Evolutionary conservation across 441 rosid species (phyloP), one percentile per base, ranked within the genome.

Genomic region (Gossypium davidsonii): DNA sequence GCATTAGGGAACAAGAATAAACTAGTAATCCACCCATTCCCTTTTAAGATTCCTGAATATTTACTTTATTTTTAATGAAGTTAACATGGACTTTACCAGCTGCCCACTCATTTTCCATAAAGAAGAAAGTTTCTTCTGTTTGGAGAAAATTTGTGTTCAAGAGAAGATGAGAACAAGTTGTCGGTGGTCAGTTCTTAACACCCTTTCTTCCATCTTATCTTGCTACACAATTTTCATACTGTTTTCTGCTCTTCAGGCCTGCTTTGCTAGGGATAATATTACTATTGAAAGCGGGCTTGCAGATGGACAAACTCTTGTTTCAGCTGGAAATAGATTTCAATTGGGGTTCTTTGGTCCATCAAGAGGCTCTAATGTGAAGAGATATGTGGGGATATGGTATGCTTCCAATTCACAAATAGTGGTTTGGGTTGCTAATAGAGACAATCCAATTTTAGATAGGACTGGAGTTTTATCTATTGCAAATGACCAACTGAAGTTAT

Each of bases 311-410:
- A 84, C 82, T 62, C 88, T 91, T 60, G 78, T 82, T 65, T 90
- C 93, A 10, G 37, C 73, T 2, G 83, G 81, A 14, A 48, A 73
- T 28, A 86, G 57, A 25, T 91, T 91, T 31, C 79, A 81, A 74
- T 75, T 89, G 0, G 97, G 94, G 6, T 89, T 91, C 83, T 89
- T 91, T 78, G 74, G 78, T 66, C 87, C 89, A 2, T 59, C 78
- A 53, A 80, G 77, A 77, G 72, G 73, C 68, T 67, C 79, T 3
- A 72, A 15, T 6, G 67, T 57, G 68, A 71, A 39, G 44, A 39
- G 44, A 39, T 39, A 39, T 39, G 44, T 39, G 11, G 44, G 44
- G 11, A 39, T 39, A 39, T 8, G 44, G 44, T 39, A 39, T 39
- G 44, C 44, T 39, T 39, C 44, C 44, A 8, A 39, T 39, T 8